Evolutionary conservation across 2,329 filamentous ascomycete species (phyloP).

Genomic region (Stromatinia cepivora): DNA sequence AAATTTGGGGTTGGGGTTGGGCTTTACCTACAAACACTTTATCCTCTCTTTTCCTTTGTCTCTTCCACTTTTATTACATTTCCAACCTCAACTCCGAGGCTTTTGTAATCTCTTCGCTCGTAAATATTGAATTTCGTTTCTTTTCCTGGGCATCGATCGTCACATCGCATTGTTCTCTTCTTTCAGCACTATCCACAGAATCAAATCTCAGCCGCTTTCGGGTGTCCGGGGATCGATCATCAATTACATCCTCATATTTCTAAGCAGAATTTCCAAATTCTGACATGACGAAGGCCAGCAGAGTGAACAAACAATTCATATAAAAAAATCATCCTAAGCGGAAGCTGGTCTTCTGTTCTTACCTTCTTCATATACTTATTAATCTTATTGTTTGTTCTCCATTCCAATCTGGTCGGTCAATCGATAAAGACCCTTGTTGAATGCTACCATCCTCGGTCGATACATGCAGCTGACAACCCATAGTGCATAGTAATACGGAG

Average conservation of each 20-base stretch:
- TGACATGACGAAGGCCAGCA: constrained; percentile 4
- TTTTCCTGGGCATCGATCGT: too few relatives aligned
- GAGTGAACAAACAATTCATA: constrained; percentile 3
- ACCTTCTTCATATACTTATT: constrained; percentile 7
- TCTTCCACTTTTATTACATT: neutral
- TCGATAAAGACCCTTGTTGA: constrained; percentile 22
- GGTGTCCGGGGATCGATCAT: too few relatives aligned
- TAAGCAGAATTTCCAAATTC: neutral
- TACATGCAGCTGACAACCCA: constrained; percentile 22
- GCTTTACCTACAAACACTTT: neutral
- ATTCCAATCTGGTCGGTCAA: constrained; percentile 14
- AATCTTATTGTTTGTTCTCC: constrained; percentile 1
- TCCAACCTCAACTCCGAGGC: neutral
- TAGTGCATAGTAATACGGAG: constrained; percentile 21
- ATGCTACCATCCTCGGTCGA: constrained; percentile 5
- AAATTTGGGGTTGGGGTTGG: neutral
- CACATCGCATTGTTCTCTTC: neutral
- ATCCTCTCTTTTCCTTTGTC: neutral
- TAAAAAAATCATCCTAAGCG: constrained; percentile 2
- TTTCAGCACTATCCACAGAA: constrained; percentile 9
- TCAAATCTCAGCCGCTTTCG: constrained; percentile 6
- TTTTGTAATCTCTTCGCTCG: neutral
- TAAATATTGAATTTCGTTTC: neutral
- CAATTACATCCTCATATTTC: constrained; percentile 3
- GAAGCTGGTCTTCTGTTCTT: constrained; percentile 24